Percentiles rank a stretch among this genome's conserved stretches.
These are phyloP conservation scores for Suillus fuscotomentosus DNA, from an alignment of 768 basidiomycete genomes.

Conservation along the genomic window DNA sequence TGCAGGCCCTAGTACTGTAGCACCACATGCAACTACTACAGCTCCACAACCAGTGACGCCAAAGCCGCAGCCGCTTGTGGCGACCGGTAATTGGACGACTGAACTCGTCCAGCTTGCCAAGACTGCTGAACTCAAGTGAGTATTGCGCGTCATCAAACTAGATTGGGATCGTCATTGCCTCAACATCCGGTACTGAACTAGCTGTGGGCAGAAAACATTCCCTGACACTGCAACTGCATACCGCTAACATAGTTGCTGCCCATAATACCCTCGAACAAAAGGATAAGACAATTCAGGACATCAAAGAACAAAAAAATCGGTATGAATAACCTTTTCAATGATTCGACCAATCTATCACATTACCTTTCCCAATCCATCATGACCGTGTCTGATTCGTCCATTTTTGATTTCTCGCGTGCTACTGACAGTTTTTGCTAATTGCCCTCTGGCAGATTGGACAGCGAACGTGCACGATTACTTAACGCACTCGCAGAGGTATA, in stretches of 20 bases:
- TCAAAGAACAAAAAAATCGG: conserved; percentile 85
- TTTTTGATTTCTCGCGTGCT: conserved; percentile 16
- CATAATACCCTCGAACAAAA: conserved; percentile 80
- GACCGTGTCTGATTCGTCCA: not conserved
- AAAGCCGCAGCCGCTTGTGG: conserved; percentile 56
- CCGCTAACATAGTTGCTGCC: conserved; percentile 83
- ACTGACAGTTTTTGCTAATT: not conserved
- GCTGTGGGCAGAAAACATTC: conserved; percentile 66
- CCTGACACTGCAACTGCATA: conserved; percentile 79
- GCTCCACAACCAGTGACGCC: conserved; percentile 18
- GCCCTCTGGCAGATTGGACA: conserved; percentile 55
- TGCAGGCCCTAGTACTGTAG: conserved; percentile 32
- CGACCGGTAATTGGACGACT: conserved; percentile 85
- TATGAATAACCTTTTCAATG: conserved; percentile 32
- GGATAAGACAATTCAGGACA: conserved; percentile 73
- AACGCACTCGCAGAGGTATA: conserved; percentile 68
- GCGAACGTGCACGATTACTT: conserved; percentile 68
- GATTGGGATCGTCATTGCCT: conserved; percentile 9
- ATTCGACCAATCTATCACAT: not conserved
- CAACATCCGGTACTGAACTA: conserved; percentile 2
- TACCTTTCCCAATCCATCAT: not conserved
- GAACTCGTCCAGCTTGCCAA: conserved; percentile 84
- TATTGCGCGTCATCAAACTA: conserved; percentile 13
- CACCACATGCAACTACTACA: conserved; percentile 26
- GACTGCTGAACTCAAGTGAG: conserved; percentile 86